phyloP scores from a whole-genome alignment of 139 green algal genomes.

The Chlamydomonas incerta region DNA sequence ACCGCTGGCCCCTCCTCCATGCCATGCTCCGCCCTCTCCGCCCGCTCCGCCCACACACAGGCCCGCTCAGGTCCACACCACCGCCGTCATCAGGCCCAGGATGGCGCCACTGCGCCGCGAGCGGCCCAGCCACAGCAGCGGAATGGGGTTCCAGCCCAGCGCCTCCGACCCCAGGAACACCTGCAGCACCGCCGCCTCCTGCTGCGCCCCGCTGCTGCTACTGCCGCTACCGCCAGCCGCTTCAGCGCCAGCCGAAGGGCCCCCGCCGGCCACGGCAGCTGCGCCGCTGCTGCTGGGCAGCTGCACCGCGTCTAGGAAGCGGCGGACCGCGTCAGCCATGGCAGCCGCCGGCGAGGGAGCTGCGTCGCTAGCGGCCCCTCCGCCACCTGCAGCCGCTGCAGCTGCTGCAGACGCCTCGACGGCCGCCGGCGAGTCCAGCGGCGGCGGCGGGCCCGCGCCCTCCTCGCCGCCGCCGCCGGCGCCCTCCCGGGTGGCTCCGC shows the following conservation, averaged over 20 bases:
- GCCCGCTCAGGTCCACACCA: slow-evolving; percentile 33
- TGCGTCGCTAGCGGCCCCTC: not conserved
- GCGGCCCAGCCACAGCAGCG: slow-evolving; percentile 24
- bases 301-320: no score
- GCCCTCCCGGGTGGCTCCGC: not conserved
- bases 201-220: no score
- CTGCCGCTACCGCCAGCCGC: no score
- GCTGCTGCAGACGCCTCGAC: not conserved
- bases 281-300: no score
- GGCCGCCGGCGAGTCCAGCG: not conserved
- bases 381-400: not conserved
- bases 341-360: not conserved
- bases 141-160: slow-evolving; percentile 27
- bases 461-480: not conserved
- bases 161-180: slow-evolving; percentile 22
- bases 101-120: slow-evolving; percentile 26
- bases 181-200: not conserved
- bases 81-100: slow-evolving; percentile 24
- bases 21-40: no score
- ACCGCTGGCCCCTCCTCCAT: no score
- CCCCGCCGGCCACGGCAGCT: no score
- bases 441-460: no score
- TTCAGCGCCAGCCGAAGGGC: no score
- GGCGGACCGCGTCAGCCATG: not conserved
- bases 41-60: no score